Base-by-base conservation (phyloP, 108 stramenopile species). In the Conticribra weissflogii region DNA sequence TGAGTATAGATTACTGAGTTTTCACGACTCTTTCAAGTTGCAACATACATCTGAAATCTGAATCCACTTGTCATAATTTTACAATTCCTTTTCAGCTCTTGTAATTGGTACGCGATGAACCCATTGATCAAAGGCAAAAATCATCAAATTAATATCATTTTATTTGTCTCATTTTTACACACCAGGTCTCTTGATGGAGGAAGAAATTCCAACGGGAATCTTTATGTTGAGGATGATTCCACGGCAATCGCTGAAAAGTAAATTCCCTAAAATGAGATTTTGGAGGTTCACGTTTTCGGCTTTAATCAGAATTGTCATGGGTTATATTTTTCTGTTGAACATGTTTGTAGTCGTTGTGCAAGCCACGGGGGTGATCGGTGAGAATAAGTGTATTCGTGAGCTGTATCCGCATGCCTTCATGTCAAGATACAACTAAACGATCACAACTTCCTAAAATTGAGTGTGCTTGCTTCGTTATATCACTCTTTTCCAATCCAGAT, bases 151-250 rank as follows among this genome's bases (percentile, higher is more conserved):
- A n/a, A 3, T 24, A 1, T 24, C 53, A 27, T 25, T 2, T 3
- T 31, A 5, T 22, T 15, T 22, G 25, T 2, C 7, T 21, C 24
- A 29, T 44, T 21, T 21, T 41, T 14, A 19, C 5, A 24, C 0
- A 48, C n/a, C 47, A 45, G 73, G 59, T 0, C 45, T 74, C 0
- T 18, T 66, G 2, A 74, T 74, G 73, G 73, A 74, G 56, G 73
- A 74, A 46, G 73, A 74, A 32, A 74, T 74, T 27, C 73, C 73
- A 9, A 59, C 55, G 0, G 29, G 64, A 15, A n/a, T 65, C 7
- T 59, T 34, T 23, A 47, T 74, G 53, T 36, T 74, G 21, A 41
- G 41, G 25, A 58, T 51, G 58, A 74, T 74, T 31, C 58, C 73
- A 24, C 58, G 54, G 25, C 8, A 31, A 9, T 74, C 73, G 2